These are phyloP conservation scores for Cutaneotrichosporon spelunceum DNA, from an alignment of 1,284 basidiomycete species.

Conservation along the genomic window DNA sequence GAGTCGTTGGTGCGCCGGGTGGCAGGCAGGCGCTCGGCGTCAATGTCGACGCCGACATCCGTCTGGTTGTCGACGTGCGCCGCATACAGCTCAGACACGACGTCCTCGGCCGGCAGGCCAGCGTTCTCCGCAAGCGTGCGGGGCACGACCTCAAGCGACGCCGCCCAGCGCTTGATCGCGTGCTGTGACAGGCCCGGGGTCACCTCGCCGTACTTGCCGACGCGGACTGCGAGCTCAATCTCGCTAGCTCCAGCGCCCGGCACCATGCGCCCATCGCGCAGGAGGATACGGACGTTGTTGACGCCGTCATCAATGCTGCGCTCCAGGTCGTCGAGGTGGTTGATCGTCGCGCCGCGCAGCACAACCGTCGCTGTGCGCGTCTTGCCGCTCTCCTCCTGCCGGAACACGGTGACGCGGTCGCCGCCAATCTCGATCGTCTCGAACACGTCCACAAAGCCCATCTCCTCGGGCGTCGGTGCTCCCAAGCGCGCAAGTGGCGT, in stretches of 20 bases:
- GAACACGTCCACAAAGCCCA: constrained; percentile 87
- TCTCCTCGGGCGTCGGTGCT: constrained; percentile 93
- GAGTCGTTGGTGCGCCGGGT: constrained; percentile 27
- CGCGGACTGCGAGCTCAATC: constrained; percentile 78
- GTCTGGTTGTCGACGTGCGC: constrained; percentile 67
- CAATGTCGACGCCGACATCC: constrained; percentile 80
- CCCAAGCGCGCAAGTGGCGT: constrained; percentile 94
- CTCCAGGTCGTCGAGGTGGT: constrained; percentile 91
- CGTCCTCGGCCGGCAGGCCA: constrained; percentile 88
- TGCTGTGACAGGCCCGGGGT: constrained; percentile 92
- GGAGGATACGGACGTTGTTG: constrained; percentile 88
- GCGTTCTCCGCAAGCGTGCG: constrained; percentile 95
- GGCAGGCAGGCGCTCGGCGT: constrained; percentile 54
- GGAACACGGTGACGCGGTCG: constrained; percentile 93
- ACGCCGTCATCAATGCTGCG: constrained; percentile 96
- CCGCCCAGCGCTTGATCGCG: constrained; percentile 85
- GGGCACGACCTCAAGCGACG: constrained; percentile 88
- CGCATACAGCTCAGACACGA: constrained; percentile 81
- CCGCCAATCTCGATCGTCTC: constrained; percentile 97
- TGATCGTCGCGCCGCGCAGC: constrained; percentile 93
- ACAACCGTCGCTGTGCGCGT: constrained; percentile 88
- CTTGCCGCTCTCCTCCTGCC: constrained; percentile 74
- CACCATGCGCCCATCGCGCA: constrained; percentile 86
- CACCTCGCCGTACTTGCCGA: constrained; percentile 82
- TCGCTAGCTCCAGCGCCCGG: constrained; percentile 94